A percentile compares a stretch with the other conserved stretches of the same genome.
Conservation (phyloP, 2,329 filamentous ascomycete species). For the Pleoardoris graminearum region DNA sequence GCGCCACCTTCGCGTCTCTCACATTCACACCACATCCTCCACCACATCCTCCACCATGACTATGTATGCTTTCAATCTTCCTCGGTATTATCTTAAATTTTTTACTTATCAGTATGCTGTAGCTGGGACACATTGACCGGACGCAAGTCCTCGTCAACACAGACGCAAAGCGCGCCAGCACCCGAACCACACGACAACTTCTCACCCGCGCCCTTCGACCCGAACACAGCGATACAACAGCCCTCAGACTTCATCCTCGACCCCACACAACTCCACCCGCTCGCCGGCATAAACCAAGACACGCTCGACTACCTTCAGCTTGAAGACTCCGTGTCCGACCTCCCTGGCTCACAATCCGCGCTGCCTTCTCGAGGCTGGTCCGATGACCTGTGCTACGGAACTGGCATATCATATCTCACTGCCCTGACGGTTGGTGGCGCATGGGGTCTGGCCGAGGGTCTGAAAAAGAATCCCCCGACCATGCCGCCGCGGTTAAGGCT, state of each 20-base stretch:
- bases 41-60: constrained; percentile 37
- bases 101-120: background rate
- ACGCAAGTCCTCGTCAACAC: constrained; percentile 57
- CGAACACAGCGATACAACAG: constrained; percentile 70
- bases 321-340: constrained; percentile 85
- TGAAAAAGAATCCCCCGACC: constrained; percentile 71
- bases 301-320: constrained; percentile 93
- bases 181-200: constrained; percentile 54
- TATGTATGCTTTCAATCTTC: constrained; percentile 31
- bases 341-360: constrained; percentile 83
- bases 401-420: constrained; percentile 90
- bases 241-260: constrained; percentile 90
- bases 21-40: constrained; percentile 16
- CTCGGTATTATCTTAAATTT: background rate
- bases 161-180: constrained; percentile 36
- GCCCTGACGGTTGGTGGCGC: constrained; percentile 82
- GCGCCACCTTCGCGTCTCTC: constrained; percentile 19
- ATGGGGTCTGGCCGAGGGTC: constrained; percentile 90
- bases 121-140: constrained; percentile 63
- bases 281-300: constrained; percentile 90
- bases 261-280: constrained; percentile 84
- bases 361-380: constrained; percentile 96
- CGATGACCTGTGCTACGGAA: constrained; percentile 97
- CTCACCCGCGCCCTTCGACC: constrained; percentile 66
- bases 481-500: constrained; percentile 86